These are phyloP conservation scores for Colletotrichum limetticola DNA, from an alignment of 2,329 filamentous ascomycete species.

Conservation along the genomic window DNA sequence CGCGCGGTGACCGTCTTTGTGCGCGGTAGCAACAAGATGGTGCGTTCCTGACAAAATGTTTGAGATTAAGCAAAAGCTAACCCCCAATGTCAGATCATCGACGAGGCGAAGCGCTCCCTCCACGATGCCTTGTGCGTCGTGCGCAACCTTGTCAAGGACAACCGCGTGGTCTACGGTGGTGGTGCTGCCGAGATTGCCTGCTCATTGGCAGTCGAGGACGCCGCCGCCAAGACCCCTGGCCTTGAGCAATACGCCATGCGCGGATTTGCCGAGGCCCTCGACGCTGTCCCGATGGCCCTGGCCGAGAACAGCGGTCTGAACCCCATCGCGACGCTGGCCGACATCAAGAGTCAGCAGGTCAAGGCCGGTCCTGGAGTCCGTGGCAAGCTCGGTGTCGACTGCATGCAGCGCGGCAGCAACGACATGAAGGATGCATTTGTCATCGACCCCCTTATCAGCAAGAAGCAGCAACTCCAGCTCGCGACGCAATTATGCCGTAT, in stretches of 20 bases:
- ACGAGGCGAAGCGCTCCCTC: constrained; percentile 96
- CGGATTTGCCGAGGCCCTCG: constrained; percentile 94
- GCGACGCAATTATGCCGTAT: constrained; percentile 98
- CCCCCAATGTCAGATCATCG: constrained; percentile 79
- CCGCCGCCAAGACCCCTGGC: constrained; percentile 93
- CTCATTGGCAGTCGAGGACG: constrained; percentile 94
- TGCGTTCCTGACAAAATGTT: constrained; percentile 52
- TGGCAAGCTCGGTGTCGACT: constrained; percentile 89
- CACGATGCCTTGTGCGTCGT: constrained; percentile 98
- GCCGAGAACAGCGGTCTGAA: constrained; percentile 97
- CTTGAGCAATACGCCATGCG: constrained; percentile 99
- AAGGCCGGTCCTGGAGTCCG: constrained; percentile 68
- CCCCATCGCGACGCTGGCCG: constrained; percentile 93
- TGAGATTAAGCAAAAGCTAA: constrained; percentile 34
- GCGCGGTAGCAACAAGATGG: constrained; percentile 99
- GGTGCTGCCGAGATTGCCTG: constrained; percentile 98
- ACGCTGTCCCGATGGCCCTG: constrained; percentile 92
- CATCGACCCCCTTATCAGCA: constrained; percentile 97
- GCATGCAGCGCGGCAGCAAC: constrained; percentile 95
- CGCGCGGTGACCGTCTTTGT: constrained; percentile 97
- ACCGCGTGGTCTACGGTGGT: constrained; percentile 96
- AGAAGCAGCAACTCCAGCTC: constrained; percentile 95
- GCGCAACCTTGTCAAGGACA: constrained; percentile 94
- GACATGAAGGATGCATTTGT: constrained; percentile 99
- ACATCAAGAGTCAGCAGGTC: constrained; percentile 95